Percentiles rank a stretch among this genome's conserved stretches.
These are phyloP conservation scores for Kuraishia piskuri DNA, from an alignment of 805 yeast species.

Conservation along the genomic window DNA sequence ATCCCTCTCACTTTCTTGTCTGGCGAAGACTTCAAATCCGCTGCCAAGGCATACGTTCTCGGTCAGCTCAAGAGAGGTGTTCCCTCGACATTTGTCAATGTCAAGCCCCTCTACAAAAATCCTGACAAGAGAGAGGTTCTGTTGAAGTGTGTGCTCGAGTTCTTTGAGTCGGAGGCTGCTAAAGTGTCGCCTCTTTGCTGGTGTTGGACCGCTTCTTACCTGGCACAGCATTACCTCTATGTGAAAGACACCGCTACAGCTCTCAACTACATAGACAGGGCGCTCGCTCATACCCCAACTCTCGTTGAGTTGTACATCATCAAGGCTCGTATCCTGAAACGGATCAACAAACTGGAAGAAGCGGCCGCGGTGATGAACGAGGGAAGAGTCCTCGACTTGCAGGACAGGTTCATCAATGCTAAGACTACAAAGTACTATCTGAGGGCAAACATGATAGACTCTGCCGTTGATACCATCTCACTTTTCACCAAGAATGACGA, in stretches of 20 bases:
- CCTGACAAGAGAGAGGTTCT: slow-evolving; percentile 30
- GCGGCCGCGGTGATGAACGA: slow-evolving; percentile 63
- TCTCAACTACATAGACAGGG: slow-evolving; percentile 44
- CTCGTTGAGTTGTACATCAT: slow-evolving; percentile 73
- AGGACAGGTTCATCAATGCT: slow-evolving; percentile 87
- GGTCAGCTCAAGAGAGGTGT: slow-evolving; percentile 69
- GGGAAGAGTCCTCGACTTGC: slow-evolving; percentile 73
- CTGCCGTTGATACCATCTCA: slow-evolving; percentile 67
- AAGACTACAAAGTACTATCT: slow-evolving; percentile 78
- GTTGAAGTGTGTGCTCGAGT: slow-evolving; percentile 45
- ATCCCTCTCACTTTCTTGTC: slow-evolving; percentile 70
- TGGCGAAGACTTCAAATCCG: slow-evolving; percentile 35
- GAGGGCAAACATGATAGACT: slow-evolving; percentile 64
- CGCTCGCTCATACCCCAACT: slow-evolving; percentile 71
- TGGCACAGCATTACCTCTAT: slow-evolving; percentile 69
- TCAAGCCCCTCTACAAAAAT: slow-evolving; percentile 68
- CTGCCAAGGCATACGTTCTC: slow-evolving; percentile 45
- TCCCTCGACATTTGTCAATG: slow-evolving; percentile 81
- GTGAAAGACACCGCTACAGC: slow-evolving; percentile 48
- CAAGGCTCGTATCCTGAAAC: slow-evolving; percentile 76
- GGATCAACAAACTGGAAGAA: slow-evolving; percentile 45
- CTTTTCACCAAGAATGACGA: slow-evolving; percentile 81
- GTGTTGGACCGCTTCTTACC: slow-evolving; percentile 68
- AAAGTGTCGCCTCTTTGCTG: slow-evolving; percentile 31
- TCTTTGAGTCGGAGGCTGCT: slow-evolving; percentile 22